phyloP scores from a whole-genome alignment of 805 yeast genomes.

The Schwanniomyces pseudopolymorphus region DNA sequence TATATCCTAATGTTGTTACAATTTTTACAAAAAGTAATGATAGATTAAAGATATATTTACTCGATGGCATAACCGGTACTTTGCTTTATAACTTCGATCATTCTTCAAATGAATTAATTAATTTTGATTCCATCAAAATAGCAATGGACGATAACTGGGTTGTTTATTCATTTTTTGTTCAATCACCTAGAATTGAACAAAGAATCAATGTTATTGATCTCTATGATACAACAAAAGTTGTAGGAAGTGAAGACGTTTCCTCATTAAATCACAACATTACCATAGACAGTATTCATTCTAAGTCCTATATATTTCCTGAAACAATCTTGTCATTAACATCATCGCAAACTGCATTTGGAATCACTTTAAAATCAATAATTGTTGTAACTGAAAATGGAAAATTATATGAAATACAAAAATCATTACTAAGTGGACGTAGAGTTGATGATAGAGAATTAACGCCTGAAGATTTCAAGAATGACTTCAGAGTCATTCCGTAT shows the following conservation, averaged over 20 bases:
- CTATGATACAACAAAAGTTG: constrained; percentile 51
- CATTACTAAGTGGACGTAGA: constrained; percentile 65
- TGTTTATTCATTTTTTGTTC: constrained; percentile 61
- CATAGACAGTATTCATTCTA: constrained; percentile 49
- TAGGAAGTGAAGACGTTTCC: constrained; percentile 18
- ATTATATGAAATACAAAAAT: constrained; percentile 69
- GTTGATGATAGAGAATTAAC: constrained; percentile 55
- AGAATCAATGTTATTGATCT: constrained; percentile 74
- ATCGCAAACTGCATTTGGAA: constrained; percentile 33
- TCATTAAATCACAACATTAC: constrained; percentile 30
- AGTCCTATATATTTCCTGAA: constrained; percentile 65
- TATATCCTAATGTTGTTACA: constrained; percentile 66
- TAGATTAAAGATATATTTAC: constrained; percentile 47
- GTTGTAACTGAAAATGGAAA: constrained; percentile 60
- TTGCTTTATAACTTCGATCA: constrained; percentile 47
- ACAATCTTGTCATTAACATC: constrained; percentile 51
- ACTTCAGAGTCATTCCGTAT: constrained; percentile 62
- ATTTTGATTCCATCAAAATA: constrained; percentile 44
- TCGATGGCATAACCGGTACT: constrained; percentile 73
- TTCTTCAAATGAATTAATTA: constrained; percentile 38
- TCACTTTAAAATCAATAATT: constrained; percentile 53
- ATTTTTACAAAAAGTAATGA: constrained; percentile 38
- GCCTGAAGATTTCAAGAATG: constrained; percentile 49
- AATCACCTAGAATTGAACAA: constrained; percentile 47
- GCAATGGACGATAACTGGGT: constrained; percentile 84